These are phyloP conservation scores for Thelonectria olida DNA, from an alignment of 2,329 filamentous ascomycete species.

Conservation along the genomic window DNA sequence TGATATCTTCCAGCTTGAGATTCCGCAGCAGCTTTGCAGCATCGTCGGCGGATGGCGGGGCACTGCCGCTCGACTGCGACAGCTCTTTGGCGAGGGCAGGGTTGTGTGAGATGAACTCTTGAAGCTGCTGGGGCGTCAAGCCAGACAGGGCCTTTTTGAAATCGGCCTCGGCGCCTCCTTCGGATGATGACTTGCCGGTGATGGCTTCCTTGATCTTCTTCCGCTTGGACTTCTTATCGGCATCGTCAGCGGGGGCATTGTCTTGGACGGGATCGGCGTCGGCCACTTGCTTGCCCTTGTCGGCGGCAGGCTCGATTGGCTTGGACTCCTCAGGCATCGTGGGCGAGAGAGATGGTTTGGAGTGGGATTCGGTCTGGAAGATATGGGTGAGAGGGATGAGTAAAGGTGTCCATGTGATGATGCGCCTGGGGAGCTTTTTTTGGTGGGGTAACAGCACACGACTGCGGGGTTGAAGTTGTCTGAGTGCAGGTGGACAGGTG, in stretches of 20 bases:
- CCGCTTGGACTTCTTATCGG: constrained; percentile 70
- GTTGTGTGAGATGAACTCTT: constrained; percentile 76
- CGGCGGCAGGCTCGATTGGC: constrained; percentile 62
- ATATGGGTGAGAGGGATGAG: neutral
- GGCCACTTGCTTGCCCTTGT: constrained; percentile 58
- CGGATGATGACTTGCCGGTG: constrained; percentile 45
- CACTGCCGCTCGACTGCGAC: constrained; percentile 46
- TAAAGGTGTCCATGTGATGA: neutral
- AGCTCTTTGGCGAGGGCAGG: constrained; percentile 74
- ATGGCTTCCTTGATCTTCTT: constrained; percentile 65
- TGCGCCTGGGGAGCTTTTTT: constrained; percentile 26
- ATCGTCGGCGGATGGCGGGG: constrained; percentile 50
- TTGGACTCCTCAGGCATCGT: constrained; percentile 70
- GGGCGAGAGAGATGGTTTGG: constrained; percentile 10
- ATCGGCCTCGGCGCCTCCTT: constrained; percentile 46
- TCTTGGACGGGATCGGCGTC: constrained; percentile 52
- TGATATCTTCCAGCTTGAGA: constrained; percentile 74
- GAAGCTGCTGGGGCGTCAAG: constrained; percentile 65
- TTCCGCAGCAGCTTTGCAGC: constrained; percentile 66
- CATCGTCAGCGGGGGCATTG: constrained; percentile 43
- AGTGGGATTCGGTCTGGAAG: constrained; percentile 10
- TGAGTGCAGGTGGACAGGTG: neutral
- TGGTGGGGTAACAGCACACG: constrained; percentile 36
- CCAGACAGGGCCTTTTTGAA: constrained; percentile 62
- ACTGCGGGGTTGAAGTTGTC: constrained; percentile 16